Evolutionary conservation across 176 grass and related monocot species (phyloP), one percentile per base, ranked within the genome.

Genomic region (Musa beccarii): DNA sequence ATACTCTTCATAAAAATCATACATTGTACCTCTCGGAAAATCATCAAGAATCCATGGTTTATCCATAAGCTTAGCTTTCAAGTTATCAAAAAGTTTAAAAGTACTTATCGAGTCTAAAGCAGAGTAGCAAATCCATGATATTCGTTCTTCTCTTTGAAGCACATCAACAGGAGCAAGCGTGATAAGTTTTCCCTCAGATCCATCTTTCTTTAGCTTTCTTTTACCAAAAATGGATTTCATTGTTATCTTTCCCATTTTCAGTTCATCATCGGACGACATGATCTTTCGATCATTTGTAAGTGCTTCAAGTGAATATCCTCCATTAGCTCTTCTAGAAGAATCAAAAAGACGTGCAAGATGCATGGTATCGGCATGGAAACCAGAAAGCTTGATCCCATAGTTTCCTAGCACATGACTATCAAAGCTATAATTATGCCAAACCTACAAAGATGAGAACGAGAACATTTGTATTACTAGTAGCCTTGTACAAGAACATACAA

Each of bases 371-470:
- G 88, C 95, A 90, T 98, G 84, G 83, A 93, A 98, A 66, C 95
- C 95, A 87, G 81, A 64, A 76, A 98, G 86, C 69, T 93, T 93
- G 76, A 98, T 91, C 63, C 88, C 90, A 78, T 89, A 84, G 78
- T 98, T 98, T 78, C 89, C 86, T 84, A 98, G 82, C 24, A 98
- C 77, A 77, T 93, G 95, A 77, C 78, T 87, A 87, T 98, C 93
- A 23, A 96, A 98, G 89, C 95, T 98, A 87, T 98, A 93, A 52
- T 98, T 98, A 83, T 98, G 95, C 95, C 95, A 98, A 81, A 98
- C 95, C 95, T 98, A 84, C 29, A 43, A 91, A 66, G 66, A 72
- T 59, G 75, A 55, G 61, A 69, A 83, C 63, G 64, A 84, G 29
- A 34, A 34, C 29, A 16, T 24, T 67, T 67, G 14, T 13, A 15